Evolutionary conservation across 1,284 basidiomycete species (phyloP), one percentile per base, ranked within the genome.

Genomic region (Apiotrichum siamense): DNA sequence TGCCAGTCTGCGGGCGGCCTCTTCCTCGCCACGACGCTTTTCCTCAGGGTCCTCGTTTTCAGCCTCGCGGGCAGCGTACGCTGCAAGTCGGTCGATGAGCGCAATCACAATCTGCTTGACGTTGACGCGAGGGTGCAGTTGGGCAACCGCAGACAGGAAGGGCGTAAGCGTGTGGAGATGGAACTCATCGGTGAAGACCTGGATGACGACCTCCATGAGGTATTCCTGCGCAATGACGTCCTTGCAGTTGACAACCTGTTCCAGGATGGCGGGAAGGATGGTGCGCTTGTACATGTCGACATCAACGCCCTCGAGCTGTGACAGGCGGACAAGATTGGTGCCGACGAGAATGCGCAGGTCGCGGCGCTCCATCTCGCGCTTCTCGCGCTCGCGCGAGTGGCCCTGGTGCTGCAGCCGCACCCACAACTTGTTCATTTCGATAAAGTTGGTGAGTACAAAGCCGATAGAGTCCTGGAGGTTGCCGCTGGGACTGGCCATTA

Each of bases 401-500:
- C 92, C 93, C 68, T 93, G 88, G 65, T 97, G 92, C 72, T 97
- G 93, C 21, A 97, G 78, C 38, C 92, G 84, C 2, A 97, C 93
- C 92, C 92, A 97, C 25, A 97, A 83, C 73, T 96, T 97, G 81
- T 96, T 97, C 92, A 96, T 97, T 70, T 97, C 92, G 69, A 97
- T 90, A 66, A 96, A 96, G 75, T 97, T 96, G 57, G 91, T 94
- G 53, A 97, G 80, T 24, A 96, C 90, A 69, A 96, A 97, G 3
- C 82, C 83, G 59, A 89, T 92, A 2, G 90, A 94, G 73, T 97
- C 92, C 74, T 91, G 84, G 3, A 97, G 79, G 67, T 90, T 89
- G 42, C 92, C 92, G 38, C 77, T 72, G 17, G 88, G 87, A 18
- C 91, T 94, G 65, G 39, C 9, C 25, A 25, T 20, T 18, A 13